Base-by-base conservation (phyloP, 169 alveolate genomes). In the Cryptosporidium canis region DNA sequence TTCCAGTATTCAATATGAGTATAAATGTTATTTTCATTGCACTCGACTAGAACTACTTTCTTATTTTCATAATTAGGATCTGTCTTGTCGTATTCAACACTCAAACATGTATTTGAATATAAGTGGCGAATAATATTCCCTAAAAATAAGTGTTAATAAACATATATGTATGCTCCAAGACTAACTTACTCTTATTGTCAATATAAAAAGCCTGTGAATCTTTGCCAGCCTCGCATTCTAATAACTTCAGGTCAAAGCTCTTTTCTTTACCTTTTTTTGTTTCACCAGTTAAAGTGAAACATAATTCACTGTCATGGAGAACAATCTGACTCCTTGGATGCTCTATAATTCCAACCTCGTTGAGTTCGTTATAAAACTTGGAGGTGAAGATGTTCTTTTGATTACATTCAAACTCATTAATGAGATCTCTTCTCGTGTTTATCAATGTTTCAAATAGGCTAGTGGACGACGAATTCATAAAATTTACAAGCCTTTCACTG, bases 101-200 rank as follows among this genome's bases (percentile, higher is more conserved):
- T 41, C 14, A 77, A 4, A 44, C 87, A 77, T 33, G 65, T 58
- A 41, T 77, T 61, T 56, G 87, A 39, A n/a, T 29, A 65, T 3
- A 39, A 16, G 39, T 77, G 56, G 11, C 72, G 47, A 37, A 77
- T 58, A 12, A 58, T 58, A 58, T 39, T 58, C 16, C 43, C 87
- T 77, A 41, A 58, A 39, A 11, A 77, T 35, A 3, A 55, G 27
- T 18, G 29, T 11, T 37, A 27, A 31, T n/a, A 8, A 56, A 24
- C 21, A 7, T 39, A 9, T n/a, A 51, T 51, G 16, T 1, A n/a
- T 39, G 39, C 18, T 33, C 5, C n/a, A 53, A 8, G 11, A 33
- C 27, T 27, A 51, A 77, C 87, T 77, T 77, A 77, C 87, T 61
- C 39, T 77, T 39, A n/a, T 7, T 55, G 16, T 77, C 87, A 14